A percentile compares a stretch with the other conserved stretches of the same genome.
Conservation (phyloP, 768 basidiomycete species). For the Trametes meyenii region DNA sequence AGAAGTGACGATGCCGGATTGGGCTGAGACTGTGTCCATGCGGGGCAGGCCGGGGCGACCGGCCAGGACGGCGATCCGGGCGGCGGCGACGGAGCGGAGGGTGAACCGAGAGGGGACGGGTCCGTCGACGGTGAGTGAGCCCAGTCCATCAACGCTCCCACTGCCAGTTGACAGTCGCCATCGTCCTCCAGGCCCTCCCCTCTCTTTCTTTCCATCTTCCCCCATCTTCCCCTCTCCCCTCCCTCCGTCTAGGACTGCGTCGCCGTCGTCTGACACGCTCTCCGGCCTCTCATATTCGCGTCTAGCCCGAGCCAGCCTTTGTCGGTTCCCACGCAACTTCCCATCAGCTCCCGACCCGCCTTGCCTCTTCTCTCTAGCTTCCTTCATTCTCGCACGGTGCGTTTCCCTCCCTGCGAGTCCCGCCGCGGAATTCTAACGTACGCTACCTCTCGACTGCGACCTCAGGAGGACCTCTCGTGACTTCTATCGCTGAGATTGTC, state of each 20-base stretch:
- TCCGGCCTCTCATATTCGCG: neutral
- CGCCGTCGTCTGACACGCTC: constrained; percentile 6
- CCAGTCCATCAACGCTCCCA: constrained; percentile 23
- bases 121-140: constrained; percentile 4
- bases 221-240: constrained; percentile 11
- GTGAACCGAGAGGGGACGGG: constrained; percentile 10
- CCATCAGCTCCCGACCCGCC: constrained; percentile 24
- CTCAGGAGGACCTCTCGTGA: neutral
- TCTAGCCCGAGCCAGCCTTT: constrained; percentile 13
- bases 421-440: neutral
- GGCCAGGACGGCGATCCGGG: neutral
- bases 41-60: neutral
- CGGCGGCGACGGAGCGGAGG: constrained; percentile 15
- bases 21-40: neutral
- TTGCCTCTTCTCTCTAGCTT: constrained; percentile 14
- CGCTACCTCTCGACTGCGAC: neutral
- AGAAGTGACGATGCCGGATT: neutral
- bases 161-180: constrained; percentile 19
- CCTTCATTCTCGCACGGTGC: constrained; percentile 18
- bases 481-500: neutral
- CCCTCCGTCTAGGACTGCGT: neutral
- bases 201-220: constrained; percentile 18
- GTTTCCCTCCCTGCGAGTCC: neutral
- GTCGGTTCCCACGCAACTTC: constrained; percentile 26
- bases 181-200: constrained; percentile 14